Evolutionary conservation across 331 rosid genomes (phyloP).

Genomic region (Quercus phellos): DNA sequence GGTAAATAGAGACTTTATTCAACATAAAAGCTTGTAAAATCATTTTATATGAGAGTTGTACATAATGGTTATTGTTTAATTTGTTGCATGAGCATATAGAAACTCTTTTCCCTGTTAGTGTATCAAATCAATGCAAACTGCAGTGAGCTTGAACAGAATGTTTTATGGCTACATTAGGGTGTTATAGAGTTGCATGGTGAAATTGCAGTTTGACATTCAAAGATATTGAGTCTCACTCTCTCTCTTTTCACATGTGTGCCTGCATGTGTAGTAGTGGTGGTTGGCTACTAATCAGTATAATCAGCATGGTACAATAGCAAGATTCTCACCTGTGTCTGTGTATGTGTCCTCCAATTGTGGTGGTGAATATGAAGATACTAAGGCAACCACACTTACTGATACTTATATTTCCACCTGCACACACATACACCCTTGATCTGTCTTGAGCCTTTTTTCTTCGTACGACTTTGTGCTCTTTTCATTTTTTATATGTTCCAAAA

Average conservation of each 20-base stretch:
- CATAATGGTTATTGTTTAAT: background rate
- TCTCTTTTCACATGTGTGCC: background rate
- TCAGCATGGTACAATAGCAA: background rate
- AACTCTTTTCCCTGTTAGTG: background rate
- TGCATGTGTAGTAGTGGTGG: background rate
- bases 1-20: constrained; percentile 43
- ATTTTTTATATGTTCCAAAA: background rate
- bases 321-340: background rate
- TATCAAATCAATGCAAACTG: background rate
- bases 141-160: background rate
- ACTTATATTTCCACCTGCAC: background rate
- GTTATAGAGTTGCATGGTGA: background rate
- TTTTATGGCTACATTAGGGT: background rate
- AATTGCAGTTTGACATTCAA: background rate
- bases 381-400: background rate
- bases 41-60: background rate
- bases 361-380: background rate
- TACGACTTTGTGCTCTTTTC: background rate
- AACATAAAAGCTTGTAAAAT: background rate
- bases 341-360: background rate
- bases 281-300: background rate
- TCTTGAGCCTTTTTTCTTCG: background rate
- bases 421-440: background rate
- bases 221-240: background rate
- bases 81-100: background rate